Conservation (phyloP, 1,284 basidiomycete species). For the Rhodofomes roseus region DNA sequence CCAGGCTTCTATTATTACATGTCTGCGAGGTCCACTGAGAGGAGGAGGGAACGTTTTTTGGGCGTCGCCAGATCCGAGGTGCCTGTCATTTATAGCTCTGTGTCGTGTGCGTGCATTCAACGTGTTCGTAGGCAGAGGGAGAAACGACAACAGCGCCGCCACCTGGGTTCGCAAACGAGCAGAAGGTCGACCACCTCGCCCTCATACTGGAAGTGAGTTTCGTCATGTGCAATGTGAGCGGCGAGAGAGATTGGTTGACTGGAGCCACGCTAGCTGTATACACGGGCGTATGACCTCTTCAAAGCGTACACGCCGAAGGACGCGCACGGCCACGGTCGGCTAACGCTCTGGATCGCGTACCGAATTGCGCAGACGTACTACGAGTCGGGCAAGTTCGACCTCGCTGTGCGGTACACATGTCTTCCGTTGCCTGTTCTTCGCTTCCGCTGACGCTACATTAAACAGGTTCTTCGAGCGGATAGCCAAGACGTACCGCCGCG, state of each 20-base stretch:
- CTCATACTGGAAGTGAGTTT: conserved; percentile 71
- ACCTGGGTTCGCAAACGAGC: conserved; percentile 79
- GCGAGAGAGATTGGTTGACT: neutral
- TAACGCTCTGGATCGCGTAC: conserved; percentile 83
- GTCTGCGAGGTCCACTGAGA: conserved; percentile 80
- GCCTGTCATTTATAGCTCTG: too few relatives aligned
- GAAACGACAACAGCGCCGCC: conserved; percentile 29
- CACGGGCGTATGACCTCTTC: conserved; percentile 87
- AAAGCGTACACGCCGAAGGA: conserved; percentile 61
- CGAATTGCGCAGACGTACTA: conserved; percentile 84
- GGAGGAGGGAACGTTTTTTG: conserved; percentile 65
- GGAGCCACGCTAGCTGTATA: conserved; percentile 63
- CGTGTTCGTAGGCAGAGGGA: conserved; percentile 9
- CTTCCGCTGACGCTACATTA: neutral
- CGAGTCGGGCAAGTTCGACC: conserved; percentile 72
- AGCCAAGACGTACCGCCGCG: conserved; percentile 76
- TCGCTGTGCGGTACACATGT: conserved; percentile 69
- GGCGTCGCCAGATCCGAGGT: conserved; percentile 59
- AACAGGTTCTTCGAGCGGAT: conserved; percentile 86
- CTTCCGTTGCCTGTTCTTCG: neutral
- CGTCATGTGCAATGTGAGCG: neutral
- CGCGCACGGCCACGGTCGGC: conserved; percentile 53
- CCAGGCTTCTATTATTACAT: conserved; percentile 90
- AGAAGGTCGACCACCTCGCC: conserved; percentile 82
- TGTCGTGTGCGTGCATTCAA: too few relatives aligned